phyloP scores from a whole-genome alignment of 2,329 filamentous ascomycete species.

The Apiospora marii region DNA sequence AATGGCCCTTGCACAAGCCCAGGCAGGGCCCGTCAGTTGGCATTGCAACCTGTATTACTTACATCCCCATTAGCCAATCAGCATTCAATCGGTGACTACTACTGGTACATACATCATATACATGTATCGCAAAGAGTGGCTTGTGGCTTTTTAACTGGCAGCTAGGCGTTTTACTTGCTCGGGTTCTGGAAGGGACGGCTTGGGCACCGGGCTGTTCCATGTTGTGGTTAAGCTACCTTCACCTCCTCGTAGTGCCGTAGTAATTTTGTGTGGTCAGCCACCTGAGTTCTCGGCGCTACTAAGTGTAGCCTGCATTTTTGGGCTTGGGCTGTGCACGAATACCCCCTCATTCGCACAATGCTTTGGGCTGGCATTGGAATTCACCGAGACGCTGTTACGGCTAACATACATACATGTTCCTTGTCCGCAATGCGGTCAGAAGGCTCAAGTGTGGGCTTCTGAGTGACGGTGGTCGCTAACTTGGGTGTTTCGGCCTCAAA shows the following conservation, averaged over 20 bases:
- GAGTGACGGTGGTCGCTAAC: not conserved
- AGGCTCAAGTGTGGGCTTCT: not conserved
- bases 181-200: not conserved
- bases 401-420: slow-evolving; percentile 14
- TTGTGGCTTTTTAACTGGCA: not conserved
- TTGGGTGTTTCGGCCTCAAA: slow-evolving; percentile 15
- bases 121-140: not conserved
- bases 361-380: slow-evolving; percentile 18
- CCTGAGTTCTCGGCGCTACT: slow-evolving; percentile 13
- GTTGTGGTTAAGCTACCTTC: not conserved
- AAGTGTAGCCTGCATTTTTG: not conserved
- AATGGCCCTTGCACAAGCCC: not conserved
- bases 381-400: not conserved
- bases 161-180: not conserved
- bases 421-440: slow-evolving; percentile 12
- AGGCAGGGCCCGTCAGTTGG: not conserved
- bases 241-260: not conserved
- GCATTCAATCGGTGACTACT: not conserved
- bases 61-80: not conserved
- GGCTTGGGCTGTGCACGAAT: slow-evolving; percentile 11
- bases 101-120: not conserved
- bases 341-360: not conserved
- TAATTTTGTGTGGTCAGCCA: slow-evolving; percentile 21
- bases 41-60: not conserved
- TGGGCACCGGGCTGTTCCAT: slow-evolving; percentile 5